Conservation (phyloP, 345 rosid genomes). For the Salix suchowensis region DNA sequence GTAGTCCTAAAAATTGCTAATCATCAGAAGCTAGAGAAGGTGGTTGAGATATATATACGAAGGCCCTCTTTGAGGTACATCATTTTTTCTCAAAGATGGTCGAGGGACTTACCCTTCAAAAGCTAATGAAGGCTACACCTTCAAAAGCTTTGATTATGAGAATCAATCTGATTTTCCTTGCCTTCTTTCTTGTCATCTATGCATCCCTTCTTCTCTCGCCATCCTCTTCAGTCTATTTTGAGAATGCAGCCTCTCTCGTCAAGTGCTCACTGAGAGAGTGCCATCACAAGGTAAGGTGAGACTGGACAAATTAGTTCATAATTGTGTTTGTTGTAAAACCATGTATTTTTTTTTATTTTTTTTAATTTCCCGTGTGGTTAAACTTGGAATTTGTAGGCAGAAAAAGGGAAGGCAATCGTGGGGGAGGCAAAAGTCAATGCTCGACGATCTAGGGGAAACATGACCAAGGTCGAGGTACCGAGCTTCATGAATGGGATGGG, state of each 20-base stretch:
- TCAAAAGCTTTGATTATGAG: slow-evolving; percentile 59
- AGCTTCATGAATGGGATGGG: slow-evolving; percentile 50
- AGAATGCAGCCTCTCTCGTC: slow-evolving; percentile 56
- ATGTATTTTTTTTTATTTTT: neutral
- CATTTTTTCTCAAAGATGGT: slow-evolving; percentile 27
- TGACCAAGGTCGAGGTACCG: slow-evolving; percentile 56
- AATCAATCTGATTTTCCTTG: slow-evolving; percentile 57
- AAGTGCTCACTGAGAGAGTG: slow-evolving; percentile 74
- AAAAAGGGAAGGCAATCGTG: slow-evolving; percentile 47
- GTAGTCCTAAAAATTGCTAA: neutral
- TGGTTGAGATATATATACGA: slow-evolving; percentile 7
- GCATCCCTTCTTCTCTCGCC: slow-evolving; percentile 56
- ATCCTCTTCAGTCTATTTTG: slow-evolving; percentile 57
- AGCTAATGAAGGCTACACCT: slow-evolving; percentile 52
- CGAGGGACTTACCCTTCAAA: slow-evolving; percentile 32
- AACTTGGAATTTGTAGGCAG: slow-evolving; percentile 41
- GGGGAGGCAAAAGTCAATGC: slow-evolving; percentile 25
- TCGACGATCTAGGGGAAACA: slow-evolving; percentile 12
- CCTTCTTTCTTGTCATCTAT: slow-evolving; percentile 55
- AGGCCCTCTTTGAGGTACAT: slow-evolving; percentile 17
- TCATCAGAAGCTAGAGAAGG: slow-evolving; percentile 2
- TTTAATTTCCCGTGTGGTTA: too few species aligned
- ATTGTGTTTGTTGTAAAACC: neutral
- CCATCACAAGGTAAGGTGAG: slow-evolving; percentile 95
- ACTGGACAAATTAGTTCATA: neutral